Conservation (phyloP, 768 basidiomycete genomes). For the Auriscalpium microsporum region DNA sequence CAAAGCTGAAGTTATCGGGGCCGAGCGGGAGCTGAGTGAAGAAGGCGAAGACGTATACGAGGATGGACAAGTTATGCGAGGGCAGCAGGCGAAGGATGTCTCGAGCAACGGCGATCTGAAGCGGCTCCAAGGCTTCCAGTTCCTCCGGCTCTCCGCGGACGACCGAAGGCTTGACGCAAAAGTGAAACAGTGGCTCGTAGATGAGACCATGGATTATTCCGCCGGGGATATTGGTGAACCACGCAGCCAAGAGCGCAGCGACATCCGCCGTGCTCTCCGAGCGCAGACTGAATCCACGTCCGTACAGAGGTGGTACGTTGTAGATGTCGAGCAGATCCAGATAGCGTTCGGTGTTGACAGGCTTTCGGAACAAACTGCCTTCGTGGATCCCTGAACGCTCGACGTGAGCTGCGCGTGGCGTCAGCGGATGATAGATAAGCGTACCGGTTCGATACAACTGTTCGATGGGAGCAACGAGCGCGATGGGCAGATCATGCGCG, state of each 20-base stretch:
- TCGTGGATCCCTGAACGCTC: conserved; percentile 32
- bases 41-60: conserved; percentile 39
- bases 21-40: conserved; percentile 44
- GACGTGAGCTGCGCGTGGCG: neutral
- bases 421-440: neutral
- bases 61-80: conserved; percentile 29
- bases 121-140: conserved; percentile 12
- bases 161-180: conserved; percentile 36
- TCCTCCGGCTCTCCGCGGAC: conserved; percentile 20
- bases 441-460: conserved; percentile 39
- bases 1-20: conserved; percentile 40
- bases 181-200: conserved; percentile 34
- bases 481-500: conserved; percentile 30
- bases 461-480: conserved; percentile 35
- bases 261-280: conserved; percentile 31
- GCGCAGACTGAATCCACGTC: conserved; percentile 17
- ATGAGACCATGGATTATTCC: conserved; percentile 36
- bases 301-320: conserved; percentile 24
- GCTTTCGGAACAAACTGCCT: conserved; percentile 32
- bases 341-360: conserved; percentile 33
- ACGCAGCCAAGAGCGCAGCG: conserved; percentile 38
- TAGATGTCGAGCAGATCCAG: conserved; percentile 31
- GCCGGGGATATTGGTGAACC: conserved; percentile 33
- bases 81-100: conserved; percentile 45
- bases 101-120: conserved; percentile 32